Evolutionary conservation across 495 filamentous ascomycete species (phyloP).

Genomic region (Schizothecium vesticola): DNA sequence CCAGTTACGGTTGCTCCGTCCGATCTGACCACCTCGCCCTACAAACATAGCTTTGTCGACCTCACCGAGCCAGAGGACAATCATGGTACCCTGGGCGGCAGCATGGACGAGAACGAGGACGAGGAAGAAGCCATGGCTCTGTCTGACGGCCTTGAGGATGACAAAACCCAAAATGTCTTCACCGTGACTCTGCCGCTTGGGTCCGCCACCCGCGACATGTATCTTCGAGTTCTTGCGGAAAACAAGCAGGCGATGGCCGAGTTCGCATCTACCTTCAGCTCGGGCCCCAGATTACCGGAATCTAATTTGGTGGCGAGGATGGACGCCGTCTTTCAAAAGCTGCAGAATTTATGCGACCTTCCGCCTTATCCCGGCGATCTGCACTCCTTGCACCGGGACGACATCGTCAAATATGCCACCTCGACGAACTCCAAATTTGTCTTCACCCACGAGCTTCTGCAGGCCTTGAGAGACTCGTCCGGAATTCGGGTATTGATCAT

Average conservation of each 20-base stretch:
- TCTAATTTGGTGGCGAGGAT: constrained; percentile 26
- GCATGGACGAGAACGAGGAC: neutral
- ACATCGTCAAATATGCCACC: constrained; percentile 34
- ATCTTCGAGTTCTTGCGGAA: constrained; percentile 34
- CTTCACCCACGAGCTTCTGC: constrained; percentile 41
- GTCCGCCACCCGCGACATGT: constrained; percentile 31
- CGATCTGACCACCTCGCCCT: constrained; percentile 30
- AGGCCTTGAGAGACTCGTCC: constrained; percentile 25
- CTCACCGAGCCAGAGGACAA: constrained; percentile 16
- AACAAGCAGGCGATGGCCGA: constrained; percentile 31
- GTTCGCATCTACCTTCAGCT: constrained; percentile 29
- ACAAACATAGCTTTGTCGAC: constrained; percentile 22
- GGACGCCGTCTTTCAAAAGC: constrained; percentile 32
- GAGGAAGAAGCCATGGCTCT: neutral
- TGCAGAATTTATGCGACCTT: constrained; percentile 40
- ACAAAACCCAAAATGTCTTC: constrained; percentile 21
- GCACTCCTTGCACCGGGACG: constrained; percentile 20
- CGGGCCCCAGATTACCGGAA: constrained; percentile 20
- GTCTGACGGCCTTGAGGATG: neutral
- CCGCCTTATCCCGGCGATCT: constrained; percentile 35
- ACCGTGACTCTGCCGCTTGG: constrained; percentile 40
- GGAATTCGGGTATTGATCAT: constrained; percentile 34
- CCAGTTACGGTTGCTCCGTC: constrained; percentile 37
- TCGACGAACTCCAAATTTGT: constrained; percentile 42
- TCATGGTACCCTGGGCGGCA: constrained; percentile 2